A percentile compares a stretch with the other conserved stretches of the same genome.
Conservation (phyloP, 768 basidiomycete genomes). For the Amanita exitialis region DNA sequence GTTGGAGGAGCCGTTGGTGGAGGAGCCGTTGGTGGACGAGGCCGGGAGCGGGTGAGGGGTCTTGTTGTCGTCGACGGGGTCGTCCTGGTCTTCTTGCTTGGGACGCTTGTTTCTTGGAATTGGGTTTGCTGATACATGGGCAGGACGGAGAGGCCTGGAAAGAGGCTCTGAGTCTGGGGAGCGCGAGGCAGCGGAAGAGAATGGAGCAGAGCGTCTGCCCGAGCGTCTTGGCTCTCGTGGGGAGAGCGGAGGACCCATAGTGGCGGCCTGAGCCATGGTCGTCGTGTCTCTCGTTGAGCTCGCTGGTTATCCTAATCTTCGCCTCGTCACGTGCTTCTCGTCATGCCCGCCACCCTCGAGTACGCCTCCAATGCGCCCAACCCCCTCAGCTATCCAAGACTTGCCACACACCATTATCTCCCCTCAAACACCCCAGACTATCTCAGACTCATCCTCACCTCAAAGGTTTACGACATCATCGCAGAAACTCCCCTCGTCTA, state of each 20-base stretch:
- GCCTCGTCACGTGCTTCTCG: conserved; percentile 4
- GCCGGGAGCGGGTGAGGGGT: conserved; percentile 22
- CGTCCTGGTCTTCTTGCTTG: conserved; percentile 71
- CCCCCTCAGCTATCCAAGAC: conserved; percentile 56
- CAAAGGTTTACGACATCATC: conserved; percentile 84
- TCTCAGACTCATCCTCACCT: conserved; percentile 77
- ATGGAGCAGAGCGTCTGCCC: conserved; percentile 61
- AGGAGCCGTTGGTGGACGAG: conserved; percentile 14
- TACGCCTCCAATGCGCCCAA: conserved; percentile 61
- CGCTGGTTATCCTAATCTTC: conserved; percentile 6
- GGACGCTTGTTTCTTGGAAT: conserved; percentile 44
- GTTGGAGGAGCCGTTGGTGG: conserved; percentile 15
- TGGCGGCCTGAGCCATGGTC: conserved; percentile 51
- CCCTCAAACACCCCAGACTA: conserved; percentile 73
- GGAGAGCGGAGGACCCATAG: conserved; percentile 72
- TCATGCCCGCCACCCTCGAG: conserved; percentile 39
- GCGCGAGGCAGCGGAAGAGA: conserved; percentile 60
- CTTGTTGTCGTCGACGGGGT: conserved; percentile 47
- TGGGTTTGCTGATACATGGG: conserved; percentile 27
- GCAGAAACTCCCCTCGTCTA: conserved; percentile 85
- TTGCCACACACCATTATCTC: conserved; percentile 55
- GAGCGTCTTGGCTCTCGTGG: conserved; percentile 73
- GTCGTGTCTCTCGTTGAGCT: not conserved
- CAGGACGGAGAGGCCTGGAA: conserved; percentile 36
- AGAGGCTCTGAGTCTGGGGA: conserved; percentile 62